Conservation (phyloP, 768 basidiomycete species). For the Xanthoconium stramineum region DNA sequence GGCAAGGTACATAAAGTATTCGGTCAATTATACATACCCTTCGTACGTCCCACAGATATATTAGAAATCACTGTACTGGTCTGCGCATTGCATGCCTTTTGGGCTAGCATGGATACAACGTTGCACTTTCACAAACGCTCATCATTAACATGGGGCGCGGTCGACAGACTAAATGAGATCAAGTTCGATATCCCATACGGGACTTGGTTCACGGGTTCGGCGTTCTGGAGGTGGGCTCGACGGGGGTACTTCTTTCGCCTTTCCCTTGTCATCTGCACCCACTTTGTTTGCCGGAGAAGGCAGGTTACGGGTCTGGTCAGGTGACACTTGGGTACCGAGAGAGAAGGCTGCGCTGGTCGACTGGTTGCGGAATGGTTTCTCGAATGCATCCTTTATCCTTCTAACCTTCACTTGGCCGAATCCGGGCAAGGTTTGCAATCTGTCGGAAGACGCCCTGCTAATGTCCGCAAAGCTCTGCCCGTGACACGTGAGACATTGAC, state of each 20-base stretch:
- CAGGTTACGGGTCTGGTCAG: not conserved
- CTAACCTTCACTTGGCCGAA: constrained; percentile 93
- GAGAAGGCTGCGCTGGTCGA: constrained; percentile 47
- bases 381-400: constrained; percentile 87
- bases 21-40: constrained; percentile 21
- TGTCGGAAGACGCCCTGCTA: constrained; percentile 65
- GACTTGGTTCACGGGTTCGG: constrained; percentile 47
- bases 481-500: constrained; percentile 1
- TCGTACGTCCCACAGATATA: not conserved
- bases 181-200: constrained; percentile 73
- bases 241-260: constrained; percentile 20
- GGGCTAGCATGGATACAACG: not conserved
- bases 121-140: too few species aligned
- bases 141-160: constrained; percentile 14
- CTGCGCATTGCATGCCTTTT: not conserved
- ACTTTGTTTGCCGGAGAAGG: not conserved
- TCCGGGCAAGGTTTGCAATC: constrained; percentile 82
- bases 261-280: constrained; percentile 10
- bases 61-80: not conserved
- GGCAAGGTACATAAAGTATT: constrained; percentile 19
- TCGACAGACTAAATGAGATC: constrained; percentile 38
- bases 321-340: constrained; percentile 25
- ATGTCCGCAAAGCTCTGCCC: constrained; percentile 83
- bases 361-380: constrained; percentile 77
- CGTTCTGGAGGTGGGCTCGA: constrained; percentile 4